Conservation (phyloP, 2,329 filamentous ascomycete species). For the Pseudohalonectria lignicola region DNA sequence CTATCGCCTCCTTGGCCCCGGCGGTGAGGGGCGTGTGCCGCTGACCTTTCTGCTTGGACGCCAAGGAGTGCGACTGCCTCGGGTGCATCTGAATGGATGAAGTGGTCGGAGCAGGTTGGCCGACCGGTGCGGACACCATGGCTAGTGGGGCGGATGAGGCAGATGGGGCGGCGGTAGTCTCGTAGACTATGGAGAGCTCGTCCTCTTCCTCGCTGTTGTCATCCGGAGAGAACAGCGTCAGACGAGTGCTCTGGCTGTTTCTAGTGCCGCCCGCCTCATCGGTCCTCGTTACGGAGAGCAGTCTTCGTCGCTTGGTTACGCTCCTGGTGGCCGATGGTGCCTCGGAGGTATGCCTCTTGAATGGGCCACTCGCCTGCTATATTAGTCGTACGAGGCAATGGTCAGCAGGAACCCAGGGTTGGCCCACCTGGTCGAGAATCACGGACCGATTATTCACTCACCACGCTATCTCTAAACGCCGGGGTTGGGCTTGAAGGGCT, state of each 20-base stretch:
- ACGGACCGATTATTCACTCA: too few relatives aligned
- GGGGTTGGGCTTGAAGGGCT: not conserved
- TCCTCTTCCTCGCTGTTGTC: not conserved
- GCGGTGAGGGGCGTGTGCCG: not conserved
- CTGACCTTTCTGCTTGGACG: too few relatives aligned
- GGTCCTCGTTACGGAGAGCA: not conserved
- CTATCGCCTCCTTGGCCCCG: not conserved
- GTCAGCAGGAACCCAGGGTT: too few relatives aligned
- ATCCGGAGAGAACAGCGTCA: not conserved
- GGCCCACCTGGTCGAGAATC: too few relatives aligned
- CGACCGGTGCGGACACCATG: not conserved
- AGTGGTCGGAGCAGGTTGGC: not conserved
- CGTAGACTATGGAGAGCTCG: not conserved
- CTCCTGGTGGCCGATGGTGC: not conserved
- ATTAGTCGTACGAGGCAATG: too few relatives aligned
- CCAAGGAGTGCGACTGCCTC: too few relatives aligned
- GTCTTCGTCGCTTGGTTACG: not conserved
- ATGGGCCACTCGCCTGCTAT: not conserved
- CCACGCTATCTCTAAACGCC: not conserved
- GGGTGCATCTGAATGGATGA: not conserved
- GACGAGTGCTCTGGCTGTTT: not conserved
- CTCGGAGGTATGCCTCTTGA: not conserved
- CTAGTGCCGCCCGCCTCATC: not conserved
- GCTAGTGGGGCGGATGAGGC: not conserved
- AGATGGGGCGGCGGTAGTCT: not conserved